A percentile compares a stretch with the other conserved stretches of the same genome.
These are phyloP conservation scores for Saturnispora diversa DNA, from an alignment of 805 yeast species.

Conservation along the genomic window DNA sequence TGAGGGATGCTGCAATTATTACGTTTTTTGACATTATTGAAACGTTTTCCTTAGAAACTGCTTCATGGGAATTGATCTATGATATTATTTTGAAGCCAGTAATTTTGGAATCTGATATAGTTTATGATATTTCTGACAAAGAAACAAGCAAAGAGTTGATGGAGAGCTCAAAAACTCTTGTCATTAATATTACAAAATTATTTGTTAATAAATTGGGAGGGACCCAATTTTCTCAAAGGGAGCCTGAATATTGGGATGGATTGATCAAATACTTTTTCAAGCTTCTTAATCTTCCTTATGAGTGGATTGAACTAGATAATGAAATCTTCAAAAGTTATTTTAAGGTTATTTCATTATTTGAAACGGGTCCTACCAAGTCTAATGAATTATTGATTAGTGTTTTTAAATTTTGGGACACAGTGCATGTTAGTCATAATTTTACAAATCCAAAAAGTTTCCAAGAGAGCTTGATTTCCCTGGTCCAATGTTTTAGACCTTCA, in stretches of 20 bases:
- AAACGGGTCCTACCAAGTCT: conserved; percentile 21
- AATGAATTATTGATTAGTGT: conserved; percentile 31
- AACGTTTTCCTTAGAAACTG: conserved; percentile 51
- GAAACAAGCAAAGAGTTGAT: conserved; percentile 34
- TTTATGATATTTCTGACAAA: conserved; percentile 11
- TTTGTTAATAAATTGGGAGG: conserved; percentile 44
- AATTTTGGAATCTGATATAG: conserved; percentile 28
- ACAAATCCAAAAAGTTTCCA: conserved; percentile 38
- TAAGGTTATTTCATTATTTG: conserved; percentile 33
- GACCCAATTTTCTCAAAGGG: conserved; percentile 22
- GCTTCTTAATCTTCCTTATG: conserved; percentile 32
- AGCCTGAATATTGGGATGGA: conserved; percentile 44
- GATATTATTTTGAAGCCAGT: conserved; percentile 48
- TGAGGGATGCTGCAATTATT: conserved; percentile 82
- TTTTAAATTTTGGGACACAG: conserved; percentile 44
- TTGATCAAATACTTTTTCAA: conserved; percentile 42
- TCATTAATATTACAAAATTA: conserved; percentile 60
- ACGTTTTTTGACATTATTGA: conserved; percentile 79
- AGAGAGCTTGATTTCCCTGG: conserved; percentile 49
- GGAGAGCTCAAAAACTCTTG: conserved; percentile 54
- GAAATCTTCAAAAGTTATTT: conserved; percentile 48
- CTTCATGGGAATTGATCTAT: conserved; percentile 65
- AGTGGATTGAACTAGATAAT: conserved; percentile 44
- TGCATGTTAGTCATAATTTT: conserved; percentile 39
- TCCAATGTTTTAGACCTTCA: conserved; percentile 45